Conservation (phyloP, 2,329 filamentous ascomycete genomes). For the Cladosporium halotolerans region DNA sequence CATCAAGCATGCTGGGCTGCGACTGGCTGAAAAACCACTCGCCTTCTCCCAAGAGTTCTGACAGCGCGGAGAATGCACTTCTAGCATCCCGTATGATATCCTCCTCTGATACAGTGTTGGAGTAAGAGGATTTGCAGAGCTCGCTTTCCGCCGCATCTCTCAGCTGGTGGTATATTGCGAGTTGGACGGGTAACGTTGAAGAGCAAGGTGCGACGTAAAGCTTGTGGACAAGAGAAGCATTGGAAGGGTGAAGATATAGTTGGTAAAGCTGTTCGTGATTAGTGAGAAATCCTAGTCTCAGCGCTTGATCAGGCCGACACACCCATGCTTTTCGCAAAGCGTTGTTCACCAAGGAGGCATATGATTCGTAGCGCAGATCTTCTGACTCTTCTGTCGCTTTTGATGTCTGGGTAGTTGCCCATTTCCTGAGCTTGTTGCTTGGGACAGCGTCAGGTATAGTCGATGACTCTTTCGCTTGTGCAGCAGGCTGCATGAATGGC, state of each 20-base stretch:
- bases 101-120: slow-evolving; percentile 33
- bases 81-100: slow-evolving; percentile 55
- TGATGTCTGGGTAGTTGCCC: slow-evolving; percentile 39
- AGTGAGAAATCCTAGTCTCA: background rate
- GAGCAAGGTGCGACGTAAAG: slow-evolving; percentile 66
- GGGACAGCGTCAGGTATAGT: slow-evolving; percentile 40
- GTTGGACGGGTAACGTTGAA: slow-evolving; percentile 55
- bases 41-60: slow-evolving; percentile 51
- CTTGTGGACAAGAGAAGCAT: slow-evolving; percentile 60
- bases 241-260: slow-evolving; percentile 68
- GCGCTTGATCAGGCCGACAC: slow-evolving; percentile 23
- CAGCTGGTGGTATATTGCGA: slow-evolving; percentile 59
- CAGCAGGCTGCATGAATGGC: slow-evolving; percentile 69
- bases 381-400: slow-evolving; percentile 39
- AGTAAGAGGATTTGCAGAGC: slow-evolving; percentile 54
- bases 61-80: slow-evolving; percentile 58
- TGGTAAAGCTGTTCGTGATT: slow-evolving; percentile 55
- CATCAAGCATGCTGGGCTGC: slow-evolving; percentile 72
- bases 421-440: slow-evolving; percentile 63
- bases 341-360: slow-evolving; percentile 69
- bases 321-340: slow-evolving; percentile 83
- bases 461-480: slow-evolving; percentile 16
- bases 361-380: slow-evolving; percentile 62
- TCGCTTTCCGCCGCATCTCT: slow-evolving; percentile 67
- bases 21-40: slow-evolving; percentile 55